Evolutionary conservation across 2,329 filamentous ascomycete species (phyloP).

Genomic region (Colletotrichum truncatum): DNA sequence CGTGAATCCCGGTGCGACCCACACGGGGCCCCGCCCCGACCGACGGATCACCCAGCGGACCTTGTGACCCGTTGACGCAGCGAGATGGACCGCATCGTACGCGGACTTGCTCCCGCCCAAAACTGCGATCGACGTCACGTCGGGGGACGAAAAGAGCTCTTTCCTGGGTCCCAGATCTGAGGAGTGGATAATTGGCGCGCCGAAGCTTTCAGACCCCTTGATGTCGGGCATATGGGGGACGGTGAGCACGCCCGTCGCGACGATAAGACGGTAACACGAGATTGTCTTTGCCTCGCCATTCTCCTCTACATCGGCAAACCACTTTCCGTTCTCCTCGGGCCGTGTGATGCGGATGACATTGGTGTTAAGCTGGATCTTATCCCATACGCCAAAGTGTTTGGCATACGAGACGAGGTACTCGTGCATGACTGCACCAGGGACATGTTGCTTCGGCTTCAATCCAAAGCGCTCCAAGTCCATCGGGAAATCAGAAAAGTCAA

Average conservation of each 20-base stretch:
- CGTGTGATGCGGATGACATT: conserved; percentile 59
- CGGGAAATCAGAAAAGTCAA: conserved; percentile 48
- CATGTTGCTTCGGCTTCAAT: conserved; percentile 49
- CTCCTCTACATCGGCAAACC: conserved; percentile 35
- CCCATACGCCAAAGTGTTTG: conserved; percentile 58
- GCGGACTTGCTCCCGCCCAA: conserved; percentile 71
- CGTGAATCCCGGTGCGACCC: conserved; percentile 56
- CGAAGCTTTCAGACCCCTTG: conserved; percentile 58
- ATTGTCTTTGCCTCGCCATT: conserved; percentile 25
- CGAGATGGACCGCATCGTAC: conserved; percentile 70
- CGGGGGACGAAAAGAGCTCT: conserved; percentile 41
- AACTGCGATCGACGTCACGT: conserved; percentile 54
- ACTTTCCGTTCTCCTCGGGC: conserved; percentile 40
- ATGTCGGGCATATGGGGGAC: conserved; percentile 63
- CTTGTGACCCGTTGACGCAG: conserved; percentile 59
- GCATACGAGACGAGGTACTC: conserved; percentile 66
- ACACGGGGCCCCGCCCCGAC: conserved; percentile 64
- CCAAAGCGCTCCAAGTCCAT: conserved; percentile 42
- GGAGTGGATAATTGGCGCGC: conserved; percentile 65
- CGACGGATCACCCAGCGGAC: conserved; percentile 67
- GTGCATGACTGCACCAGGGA: conserved; percentile 65
- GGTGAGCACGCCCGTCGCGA: conserved; percentile 70
- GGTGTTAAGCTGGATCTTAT: conserved; percentile 58
- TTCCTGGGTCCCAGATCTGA: conserved; percentile 54
- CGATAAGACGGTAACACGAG: conserved; percentile 59